A percentile compares a stretch with the other conserved stretches of the same genome.
Evolutionary conservation across 345 rosid genomes (phyloP).

Genomic region (Acer saccharum): DNA sequence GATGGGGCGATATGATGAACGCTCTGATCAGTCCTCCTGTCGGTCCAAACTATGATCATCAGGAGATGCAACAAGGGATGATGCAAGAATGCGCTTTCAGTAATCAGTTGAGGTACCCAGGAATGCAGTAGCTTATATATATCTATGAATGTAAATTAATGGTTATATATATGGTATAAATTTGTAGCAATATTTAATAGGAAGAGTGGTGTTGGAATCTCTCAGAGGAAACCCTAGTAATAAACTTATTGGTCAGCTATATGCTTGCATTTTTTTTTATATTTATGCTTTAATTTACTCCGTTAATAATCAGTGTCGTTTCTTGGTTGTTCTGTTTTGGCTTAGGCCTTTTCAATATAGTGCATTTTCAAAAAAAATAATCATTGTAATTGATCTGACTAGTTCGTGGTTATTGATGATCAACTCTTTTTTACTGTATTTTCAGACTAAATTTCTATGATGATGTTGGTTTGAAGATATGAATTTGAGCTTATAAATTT

Average conservation of each 20-base stretch:
- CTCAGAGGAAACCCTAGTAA: constrained; percentile 32
- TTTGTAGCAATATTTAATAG: constrained; percentile 1
- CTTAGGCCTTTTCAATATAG: no score
- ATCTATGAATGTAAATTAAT: background rate
- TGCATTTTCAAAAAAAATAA: no score
- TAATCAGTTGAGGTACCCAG: constrained; percentile 29
- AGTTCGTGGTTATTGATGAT: background rate
- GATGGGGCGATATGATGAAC: constrained; percentile 36
- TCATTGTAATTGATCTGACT: constrained; percentile 13
- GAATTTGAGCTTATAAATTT: background rate
- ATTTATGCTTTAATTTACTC: constrained; percentile 11
- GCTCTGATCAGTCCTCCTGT: constrained; percentile 28
- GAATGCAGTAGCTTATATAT: constrained; percentile 15
- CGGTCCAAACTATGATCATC: constrained; percentile 26
- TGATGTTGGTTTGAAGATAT: constrained; percentile 14
- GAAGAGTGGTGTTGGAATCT: constrained; percentile 22
- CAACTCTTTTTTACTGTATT: constrained; percentile 2
- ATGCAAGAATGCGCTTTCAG: constrained; percentile 29
- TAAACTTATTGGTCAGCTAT: constrained; percentile 14
- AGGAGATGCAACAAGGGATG: constrained; percentile 24
- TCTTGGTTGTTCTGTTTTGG: no score
- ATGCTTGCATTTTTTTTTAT: constrained; percentile 3
- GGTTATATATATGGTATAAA: constrained; percentile 8
- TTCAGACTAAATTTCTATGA: constrained; percentile 8
- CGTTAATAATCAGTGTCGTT: constrained; percentile 10